Conservation (phyloP, 2,329 filamentous ascomycete genomes). For the Tolypocladium sp. region DNA sequence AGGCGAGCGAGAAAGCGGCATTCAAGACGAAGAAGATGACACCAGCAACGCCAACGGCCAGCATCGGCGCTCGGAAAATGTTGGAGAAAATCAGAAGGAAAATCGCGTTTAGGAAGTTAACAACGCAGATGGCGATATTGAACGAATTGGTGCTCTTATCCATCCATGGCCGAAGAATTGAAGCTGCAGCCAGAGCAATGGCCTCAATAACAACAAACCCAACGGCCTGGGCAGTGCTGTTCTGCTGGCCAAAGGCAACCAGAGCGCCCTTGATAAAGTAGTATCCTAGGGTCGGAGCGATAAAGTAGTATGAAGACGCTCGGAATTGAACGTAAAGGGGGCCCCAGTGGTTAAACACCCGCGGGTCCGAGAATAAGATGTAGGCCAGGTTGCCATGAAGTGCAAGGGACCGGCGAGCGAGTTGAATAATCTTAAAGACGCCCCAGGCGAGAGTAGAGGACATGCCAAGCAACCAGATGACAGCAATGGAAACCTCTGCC, state of each 20-base stretch:
- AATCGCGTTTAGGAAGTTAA: conserved; percentile 87
- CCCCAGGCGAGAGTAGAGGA: conserved; percentile 73
- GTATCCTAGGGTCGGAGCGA: conserved; percentile 70
- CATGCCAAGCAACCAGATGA: conserved; percentile 83
- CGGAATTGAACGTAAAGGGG: conserved; percentile 97
- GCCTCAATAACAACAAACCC: conserved; percentile 78
- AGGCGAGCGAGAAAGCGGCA: conserved; percentile 70
- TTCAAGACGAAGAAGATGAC: conserved; percentile 86
- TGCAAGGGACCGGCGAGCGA: conserved; percentile 77
- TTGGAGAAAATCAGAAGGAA: conserved; percentile 84
- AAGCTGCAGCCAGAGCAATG: conserved; percentile 64
- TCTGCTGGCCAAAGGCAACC: conserved; percentile 68
- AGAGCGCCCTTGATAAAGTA: conserved; percentile 80
- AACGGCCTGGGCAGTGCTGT: conserved; percentile 66
- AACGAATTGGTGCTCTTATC: conserved; percentile 96
- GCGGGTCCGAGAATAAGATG: conserved; percentile 89
- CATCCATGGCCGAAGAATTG: conserved; percentile 89
- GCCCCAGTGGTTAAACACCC: conserved; percentile 92
- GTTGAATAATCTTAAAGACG: conserved; percentile 77
- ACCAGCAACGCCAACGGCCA: conserved; percentile 82
- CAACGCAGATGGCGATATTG: conserved; percentile 82
- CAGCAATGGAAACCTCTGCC: conserved; percentile 75
- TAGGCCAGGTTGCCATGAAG: conserved; percentile 97
- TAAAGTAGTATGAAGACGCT: conserved; percentile 91
- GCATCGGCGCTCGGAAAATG: conserved; percentile 72